Percentiles rank a stretch among this genome's conserved stretches.
Conservation (phyloP, 768 basidiomycete genomes). For the Leccinum uliginosum region DNA sequence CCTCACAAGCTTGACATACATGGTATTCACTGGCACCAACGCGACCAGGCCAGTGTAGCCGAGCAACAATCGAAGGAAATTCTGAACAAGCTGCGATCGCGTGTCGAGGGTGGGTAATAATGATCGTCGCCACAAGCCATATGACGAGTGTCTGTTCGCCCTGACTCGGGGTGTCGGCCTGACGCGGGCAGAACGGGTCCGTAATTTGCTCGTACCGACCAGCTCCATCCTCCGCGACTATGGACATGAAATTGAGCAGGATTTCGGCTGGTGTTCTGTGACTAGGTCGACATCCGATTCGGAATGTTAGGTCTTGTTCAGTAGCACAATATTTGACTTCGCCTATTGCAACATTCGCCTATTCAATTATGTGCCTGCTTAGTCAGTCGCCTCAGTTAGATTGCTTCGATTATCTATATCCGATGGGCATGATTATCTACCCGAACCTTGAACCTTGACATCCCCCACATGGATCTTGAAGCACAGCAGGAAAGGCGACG, state of each 20-base stretch:
- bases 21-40: conserved; percentile 65
- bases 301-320: no score
- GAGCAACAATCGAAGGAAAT: conserved; percentile 65
- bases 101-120: conserved; percentile 47
- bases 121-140: conserved; percentile 57
- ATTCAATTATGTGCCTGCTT: no score
- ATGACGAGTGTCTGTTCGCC: conserved; percentile 67
- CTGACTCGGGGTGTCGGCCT: conserved; percentile 33
- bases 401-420: no score
- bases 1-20: conserved; percentile 77
- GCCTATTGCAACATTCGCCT: no score
- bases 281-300: conserved; percentile 39
- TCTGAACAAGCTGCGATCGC: conserved; percentile 55
- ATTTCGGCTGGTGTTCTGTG: conserved; percentile 55
- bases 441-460: no score
- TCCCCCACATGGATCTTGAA: no score
- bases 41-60: conserved; percentile 71
- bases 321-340: no score
- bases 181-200: conserved; percentile 9
- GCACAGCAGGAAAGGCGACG: no score
- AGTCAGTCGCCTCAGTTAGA: no score
- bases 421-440: no score
- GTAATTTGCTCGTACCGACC: conserved; percentile 67
- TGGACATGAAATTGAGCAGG: conserved; percentile 72
- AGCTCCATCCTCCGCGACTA: conserved; percentile 85